Evolutionary conservation across 345 rosid genomes (phyloP), one percentile per base, ranked within the genome.

Genomic region (Eucalyptus camaldulensis): DNA sequence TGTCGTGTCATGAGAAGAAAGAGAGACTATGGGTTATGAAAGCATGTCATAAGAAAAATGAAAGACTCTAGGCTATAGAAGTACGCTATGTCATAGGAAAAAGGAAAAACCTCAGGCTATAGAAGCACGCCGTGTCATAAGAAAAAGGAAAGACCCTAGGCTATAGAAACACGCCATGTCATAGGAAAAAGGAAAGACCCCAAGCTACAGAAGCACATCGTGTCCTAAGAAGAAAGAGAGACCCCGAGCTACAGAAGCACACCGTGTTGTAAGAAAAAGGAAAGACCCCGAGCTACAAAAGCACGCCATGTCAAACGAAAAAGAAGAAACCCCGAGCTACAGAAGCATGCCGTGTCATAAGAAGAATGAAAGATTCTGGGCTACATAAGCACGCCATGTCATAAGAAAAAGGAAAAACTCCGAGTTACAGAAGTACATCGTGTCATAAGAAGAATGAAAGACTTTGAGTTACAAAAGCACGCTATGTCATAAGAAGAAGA

Each of bases 341-440:
- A 49, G 1, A 49, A 49, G 51, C 51, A 49, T 3, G 7, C 1
- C 17, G 0, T 49, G 7, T 49, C 51, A 49, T 49, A 49, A 14
- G 3, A 49, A 49, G 0, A 49, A 49, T 0, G 6, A 49, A 0
- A 14, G 17, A 49, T 3, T 0, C 7, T 3, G 3, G 0, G 51
- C 7, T 49, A 49, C 0, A 49, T 3, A 49, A 49, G 17, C 17
- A 49, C 3, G 3, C 0, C 6, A 6, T 49, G 16, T 49, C 51
- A 49, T 49, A 49, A 13, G 51, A 49, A 49, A 2, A 49, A 49
- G 14, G 51, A 49, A 49, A 13, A 15, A 49, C 2, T 2, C 6
- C 6, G 16, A 6, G 51, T 2, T 49, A 49, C 0, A 49, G 0
- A 49, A 49, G 51, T 2, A 49, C 6, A 0, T 1, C 6, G 0